Evolutionary conservation across 2,329 filamentous ascomycete genomes (phyloP).

Genomic region (Hirsutella rhossiliensis): DNA sequence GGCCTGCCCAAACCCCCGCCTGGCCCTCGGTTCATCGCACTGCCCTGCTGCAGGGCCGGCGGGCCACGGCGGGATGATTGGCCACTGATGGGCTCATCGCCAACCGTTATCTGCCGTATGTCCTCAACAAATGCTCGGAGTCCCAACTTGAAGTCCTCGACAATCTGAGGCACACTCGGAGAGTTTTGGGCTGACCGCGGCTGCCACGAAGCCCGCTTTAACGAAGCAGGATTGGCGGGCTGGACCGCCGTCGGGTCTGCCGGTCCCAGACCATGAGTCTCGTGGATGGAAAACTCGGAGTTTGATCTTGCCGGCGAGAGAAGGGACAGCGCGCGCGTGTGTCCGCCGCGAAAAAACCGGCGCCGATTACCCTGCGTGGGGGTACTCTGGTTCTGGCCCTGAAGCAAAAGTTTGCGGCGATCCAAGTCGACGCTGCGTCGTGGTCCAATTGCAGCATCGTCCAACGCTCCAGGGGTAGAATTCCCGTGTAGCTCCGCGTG

Average conservation of each 20-base stretch:
- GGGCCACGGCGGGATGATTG: conserved; percentile 5
- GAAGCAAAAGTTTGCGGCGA: conserved; percentile 56
- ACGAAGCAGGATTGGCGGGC: no score
- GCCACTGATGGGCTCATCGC: conserved; percentile 72
- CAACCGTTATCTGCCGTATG: conserved; percentile 86
- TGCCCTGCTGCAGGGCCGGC: conserved; percentile 4
- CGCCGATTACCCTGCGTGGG: conserved; percentile 31
- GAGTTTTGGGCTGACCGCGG: conserved; percentile 34
- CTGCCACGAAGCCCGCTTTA: conserved; percentile 50
- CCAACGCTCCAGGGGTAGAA: conserved; percentile 2
- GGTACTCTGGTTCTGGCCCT: conserved; percentile 31
- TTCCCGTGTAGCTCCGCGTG: conserved; percentile 3
- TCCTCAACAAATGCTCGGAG: conserved; percentile 94
- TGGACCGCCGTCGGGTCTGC: conserved; percentile 20
- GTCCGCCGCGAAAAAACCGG: conserved; percentile 56
- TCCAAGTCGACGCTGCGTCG: conserved; percentile 52
- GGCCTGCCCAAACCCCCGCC: conserved; percentile 10
- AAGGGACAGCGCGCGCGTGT: conserved; percentile 60
- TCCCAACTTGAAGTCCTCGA: conserved; percentile 79
- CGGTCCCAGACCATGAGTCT: conserved; percentile 21
- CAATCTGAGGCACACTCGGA: conserved; percentile 58
- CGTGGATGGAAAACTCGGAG: conserved; percentile 28
- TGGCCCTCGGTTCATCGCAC: conserved; percentile 6
- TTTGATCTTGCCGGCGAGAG: conserved; percentile 54
- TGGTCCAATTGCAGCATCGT: conserved; percentile 19